A percentile compares a stretch with the other conserved stretches of the same genome.
phyloP scores from a whole-genome alignment of 306 rosid species.

The Cicer pinnatifidum region DNA sequence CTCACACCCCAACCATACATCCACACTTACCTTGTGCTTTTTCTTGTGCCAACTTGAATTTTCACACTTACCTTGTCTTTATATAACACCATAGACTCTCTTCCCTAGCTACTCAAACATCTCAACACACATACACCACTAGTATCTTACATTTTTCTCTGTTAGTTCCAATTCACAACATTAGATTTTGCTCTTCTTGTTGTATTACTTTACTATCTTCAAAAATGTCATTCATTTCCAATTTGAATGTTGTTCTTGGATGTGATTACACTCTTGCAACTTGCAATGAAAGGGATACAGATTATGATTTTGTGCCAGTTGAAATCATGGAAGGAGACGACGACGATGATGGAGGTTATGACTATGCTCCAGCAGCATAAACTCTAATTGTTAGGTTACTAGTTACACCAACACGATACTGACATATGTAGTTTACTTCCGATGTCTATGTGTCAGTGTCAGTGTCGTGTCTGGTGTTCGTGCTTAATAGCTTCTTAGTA shows the following conservation, averaged over 20 bases:
- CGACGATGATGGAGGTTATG: constrained; percentile 50
- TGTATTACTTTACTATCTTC: too few relatives aligned
- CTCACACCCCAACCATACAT: constrained; percentile 22
- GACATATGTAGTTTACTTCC: too few relatives aligned
- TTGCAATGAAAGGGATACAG: too few relatives aligned
- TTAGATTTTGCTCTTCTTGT: background rate
- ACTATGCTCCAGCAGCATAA: constrained; percentile 64
- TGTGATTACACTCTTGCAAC: too few relatives aligned
- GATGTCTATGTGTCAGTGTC: too few relatives aligned
- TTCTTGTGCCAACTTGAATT: background rate
- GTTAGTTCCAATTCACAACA: background rate
- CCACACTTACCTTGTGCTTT: constrained; percentile 1
- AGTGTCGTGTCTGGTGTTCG: too few relatives aligned
- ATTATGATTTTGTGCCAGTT: too few relatives aligned
- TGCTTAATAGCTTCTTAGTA: too few relatives aligned
- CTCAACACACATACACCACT: background rate
- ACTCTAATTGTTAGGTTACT: constrained; percentile 4
- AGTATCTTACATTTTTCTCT: background rate
- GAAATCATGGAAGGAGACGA: constrained; percentile 37
- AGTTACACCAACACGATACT: background rate
- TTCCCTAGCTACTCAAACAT: background rate
- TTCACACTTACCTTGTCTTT: background rate
- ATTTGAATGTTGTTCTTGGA: too few relatives aligned
- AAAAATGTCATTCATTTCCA: background rate
- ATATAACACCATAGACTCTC: background rate